Conservation (phyloP, 441 rosid genomes). For the Biscutella laevigata region DNA sequence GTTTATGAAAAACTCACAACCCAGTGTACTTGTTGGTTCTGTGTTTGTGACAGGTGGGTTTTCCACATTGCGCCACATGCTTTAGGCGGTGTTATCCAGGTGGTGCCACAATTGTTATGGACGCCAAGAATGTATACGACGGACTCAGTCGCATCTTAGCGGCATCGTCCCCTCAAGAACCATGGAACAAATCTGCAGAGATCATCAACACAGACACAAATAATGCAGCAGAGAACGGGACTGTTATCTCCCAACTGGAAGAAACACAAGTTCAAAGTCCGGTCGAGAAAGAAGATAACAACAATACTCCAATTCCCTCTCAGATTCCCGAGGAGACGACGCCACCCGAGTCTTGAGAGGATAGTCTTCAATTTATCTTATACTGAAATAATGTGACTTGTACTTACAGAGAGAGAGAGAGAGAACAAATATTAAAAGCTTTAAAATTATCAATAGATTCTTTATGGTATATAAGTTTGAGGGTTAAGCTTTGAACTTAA, state of each 20-base stretch:
- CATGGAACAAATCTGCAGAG: conserved; percentile 33
- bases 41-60: conserved; percentile 48
- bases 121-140: conserved; percentile 53
- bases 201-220: neutral
- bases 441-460: too few relatives aligned
- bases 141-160: conserved; percentile 51
- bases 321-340: conserved; percentile 13
- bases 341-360: conserved; percentile 19
- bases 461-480: too few relatives aligned
- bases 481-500: too few relatives aligned
- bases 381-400: too few relatives aligned
- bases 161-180: conserved; percentile 41
- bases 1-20: too few relatives aligned
- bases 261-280: conserved; percentile 22
- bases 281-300: conserved; percentile 29
- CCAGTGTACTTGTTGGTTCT: too few relatives aligned
- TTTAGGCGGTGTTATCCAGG: conserved; percentile 87
- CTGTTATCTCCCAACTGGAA: conserved; percentile 35
- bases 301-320: conserved; percentile 9
- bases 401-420: too few relatives aligned
- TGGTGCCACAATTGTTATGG: conserved; percentile 60
- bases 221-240: conserved; percentile 42
- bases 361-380: too few relatives aligned
- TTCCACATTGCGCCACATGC: conserved; percentile 77
- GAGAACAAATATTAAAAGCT: too few relatives aligned